Base-by-base conservation (phyloP, 768 basidiomycete genomes). In the Tephrocybe sp. region DNA sequence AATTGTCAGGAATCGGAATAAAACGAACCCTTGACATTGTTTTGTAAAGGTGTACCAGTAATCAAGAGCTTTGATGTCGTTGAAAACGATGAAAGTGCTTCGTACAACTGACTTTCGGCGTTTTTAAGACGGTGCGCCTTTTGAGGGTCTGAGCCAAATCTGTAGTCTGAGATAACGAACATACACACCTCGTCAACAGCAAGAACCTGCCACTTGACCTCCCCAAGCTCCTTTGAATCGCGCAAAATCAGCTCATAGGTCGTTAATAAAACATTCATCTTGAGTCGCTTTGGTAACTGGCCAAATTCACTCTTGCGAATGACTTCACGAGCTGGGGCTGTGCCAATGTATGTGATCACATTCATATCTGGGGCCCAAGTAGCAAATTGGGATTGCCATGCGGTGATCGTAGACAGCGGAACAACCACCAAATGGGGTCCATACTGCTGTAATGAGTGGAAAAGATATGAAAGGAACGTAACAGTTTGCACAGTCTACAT, bases 361-460 rank as follows among this genome's bases (percentile, higher is more conserved):
- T 98, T 97, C 65, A 98, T 75, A 53, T 93, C 95, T 10, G 97
- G 97, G 4, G 95, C 92, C 97, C 97, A 99, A 13, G 84, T 77
- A 36, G 82, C 80, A 67, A 99, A 97, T 66, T 98, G 95, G 44
- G 81, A 83, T 70, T 98, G 94, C 97, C 97, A 99, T 11, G 97
- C 96, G 2, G 95, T 92, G 60, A 98, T 94, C 7, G 97, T 99
- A 7, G 96, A 98, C 7, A 98, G 78, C 4, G 97, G 97, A 19
- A 99, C 97, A 60, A 99, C 95, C 60, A 98, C 92, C 48, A 98
- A 79, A 78, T 94, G 97, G 5, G 97, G 97, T 0, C 97, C 97
- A 67, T 90, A 98, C 67, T 98, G 96, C 45, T 89, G 80, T 71
- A 87, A 73, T 59, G 89, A 80, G 65, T 98, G 92, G 75, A 89